Base-by-base conservation (phyloP, 805 yeast genomes). In the Dipodascus geniculatus region DNA sequence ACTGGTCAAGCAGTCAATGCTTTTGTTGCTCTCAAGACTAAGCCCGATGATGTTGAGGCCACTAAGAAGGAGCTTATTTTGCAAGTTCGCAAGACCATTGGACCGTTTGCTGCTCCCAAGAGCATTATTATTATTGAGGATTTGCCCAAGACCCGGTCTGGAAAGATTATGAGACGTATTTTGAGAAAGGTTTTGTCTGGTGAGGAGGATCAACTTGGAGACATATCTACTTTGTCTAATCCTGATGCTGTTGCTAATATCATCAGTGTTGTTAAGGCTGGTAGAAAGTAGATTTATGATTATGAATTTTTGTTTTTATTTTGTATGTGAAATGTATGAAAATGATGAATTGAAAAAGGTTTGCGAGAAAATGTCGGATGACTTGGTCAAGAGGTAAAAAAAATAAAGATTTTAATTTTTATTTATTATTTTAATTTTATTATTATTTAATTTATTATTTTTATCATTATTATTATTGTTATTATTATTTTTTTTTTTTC, bases 161-260 rank as follows among this genome's bases (percentile, higher is more conserved):
- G 97, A 63, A 90, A 90, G 77, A 89, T 90, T 67, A 89, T 90
- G 95, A 85, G 97, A 77, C 85, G 97, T 76, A 83, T 90, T 58
- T 77, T 90, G 71, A 83, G 97, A 74, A 90, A 90, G 72, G 80
- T 89, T 56, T 82, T 87, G 55, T 82, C 90, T 52, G 88, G 90
- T 60, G 96, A 89, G 75, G 93, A 85, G 61, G 93, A 87, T 60
- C 87, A 84, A 68, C 77, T 93, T 61, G 99, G 99, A 58, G 99
- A 91, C 67, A 77, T 85, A 65, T 82, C 95, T 52, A 93, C 99
- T 31, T 75, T 87, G 68, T 81, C 93, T 51, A 87, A 93, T 69
- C 95, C 97, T 19, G 80, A 78, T 56, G 82, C 85, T 56, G 96
- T 93, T 51, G 83, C 80, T 50, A 81, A 81, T 56, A 77, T 93